Evolutionary conservation across 176 grass and related monocot species (phyloP).

Genomic region (Tillandsia fasciculata): DNA sequence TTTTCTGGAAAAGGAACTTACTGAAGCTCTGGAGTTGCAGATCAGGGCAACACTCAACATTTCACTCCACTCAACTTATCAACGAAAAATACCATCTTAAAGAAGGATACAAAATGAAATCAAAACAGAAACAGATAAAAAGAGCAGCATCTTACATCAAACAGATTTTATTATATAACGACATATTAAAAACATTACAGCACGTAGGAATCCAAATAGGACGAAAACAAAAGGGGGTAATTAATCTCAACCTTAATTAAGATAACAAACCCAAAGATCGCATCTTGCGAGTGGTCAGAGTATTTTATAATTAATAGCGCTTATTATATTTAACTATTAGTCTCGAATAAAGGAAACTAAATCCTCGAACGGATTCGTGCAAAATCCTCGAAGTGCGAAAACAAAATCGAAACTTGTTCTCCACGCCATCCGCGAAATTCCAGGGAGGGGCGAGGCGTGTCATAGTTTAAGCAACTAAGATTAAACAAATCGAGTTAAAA

Average conservation of each 20-base stretch:
- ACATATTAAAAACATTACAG: background rate
- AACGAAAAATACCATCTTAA: background rate
- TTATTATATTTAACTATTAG: background rate
- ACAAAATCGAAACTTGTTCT: background rate
- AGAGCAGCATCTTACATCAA: background rate
- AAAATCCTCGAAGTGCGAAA: background rate
- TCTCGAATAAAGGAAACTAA: background rate
- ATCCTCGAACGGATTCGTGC: background rate
- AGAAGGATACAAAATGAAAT: background rate
- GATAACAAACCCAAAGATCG: background rate
- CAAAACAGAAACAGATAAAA: background rate
- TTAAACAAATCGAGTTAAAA: too few relatives aligned
- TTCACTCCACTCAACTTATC: background rate
- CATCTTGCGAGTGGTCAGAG: background rate
- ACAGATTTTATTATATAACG: background rate
- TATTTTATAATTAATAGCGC: background rate
- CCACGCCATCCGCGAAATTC: background rate
- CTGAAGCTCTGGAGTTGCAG: background rate
- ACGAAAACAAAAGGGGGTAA: background rate
- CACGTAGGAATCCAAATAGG: background rate
- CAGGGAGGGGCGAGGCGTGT: too few relatives aligned
- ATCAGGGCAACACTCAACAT: background rate
- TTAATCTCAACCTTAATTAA: background rate
- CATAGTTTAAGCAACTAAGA: too few relatives aligned
- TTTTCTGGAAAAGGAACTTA: background rate